phyloP scores from a whole-genome alignment of 2,329 filamentous ascomycete species.

The Botrytis pseudocinerea region DNA sequence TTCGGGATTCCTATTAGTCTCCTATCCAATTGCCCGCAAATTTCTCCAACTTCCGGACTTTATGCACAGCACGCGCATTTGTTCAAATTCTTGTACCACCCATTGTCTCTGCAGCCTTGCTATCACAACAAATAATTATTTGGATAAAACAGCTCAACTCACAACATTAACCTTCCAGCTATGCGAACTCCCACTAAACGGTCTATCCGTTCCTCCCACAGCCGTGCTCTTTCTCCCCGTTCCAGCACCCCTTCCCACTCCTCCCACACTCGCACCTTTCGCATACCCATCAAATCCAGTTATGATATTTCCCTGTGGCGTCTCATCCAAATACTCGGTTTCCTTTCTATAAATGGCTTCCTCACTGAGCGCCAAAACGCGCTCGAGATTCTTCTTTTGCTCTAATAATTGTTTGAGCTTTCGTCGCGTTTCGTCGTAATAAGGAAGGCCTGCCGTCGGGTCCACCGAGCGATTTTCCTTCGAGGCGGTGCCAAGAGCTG shows the following conservation, averaged over 20 bases:
- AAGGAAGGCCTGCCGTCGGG: conserved; percentile 55
- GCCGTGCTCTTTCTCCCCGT: conserved; percentile 64
- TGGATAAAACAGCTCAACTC: conserved; percentile 28
- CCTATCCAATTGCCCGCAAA: not conserved
- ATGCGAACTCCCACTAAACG: conserved; percentile 60
- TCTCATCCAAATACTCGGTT: conserved; percentile 85
- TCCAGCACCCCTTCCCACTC: conserved; percentile 46
- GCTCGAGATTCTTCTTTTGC: conserved; percentile 56
- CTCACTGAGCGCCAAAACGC: conserved; percentile 51
- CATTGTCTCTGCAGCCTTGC: not conserved
- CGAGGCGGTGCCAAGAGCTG: not conserved
- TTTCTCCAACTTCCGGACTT: too few species aligned
- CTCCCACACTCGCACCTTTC: conserved; percentile 71
- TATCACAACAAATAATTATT: not conserved
- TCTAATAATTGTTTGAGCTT: conserved; percentile 67
- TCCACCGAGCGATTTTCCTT: conserved; percentile 48
- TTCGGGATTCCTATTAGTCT: not conserved
- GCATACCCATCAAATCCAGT: conserved; percentile 98
- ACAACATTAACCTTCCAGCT: conserved; percentile 55
- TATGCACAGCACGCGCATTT: not conserved
- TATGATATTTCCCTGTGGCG: conserved; percentile 89
- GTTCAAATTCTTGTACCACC: not conserved
- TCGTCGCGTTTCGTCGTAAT: conserved; percentile 71
- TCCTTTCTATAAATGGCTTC: conserved; percentile 84
- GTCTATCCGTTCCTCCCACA: conserved; percentile 65